Evolutionary conservation across 2,329 filamentous ascomycete species (phyloP).

Genomic region (Didymella segeticola): DNA sequence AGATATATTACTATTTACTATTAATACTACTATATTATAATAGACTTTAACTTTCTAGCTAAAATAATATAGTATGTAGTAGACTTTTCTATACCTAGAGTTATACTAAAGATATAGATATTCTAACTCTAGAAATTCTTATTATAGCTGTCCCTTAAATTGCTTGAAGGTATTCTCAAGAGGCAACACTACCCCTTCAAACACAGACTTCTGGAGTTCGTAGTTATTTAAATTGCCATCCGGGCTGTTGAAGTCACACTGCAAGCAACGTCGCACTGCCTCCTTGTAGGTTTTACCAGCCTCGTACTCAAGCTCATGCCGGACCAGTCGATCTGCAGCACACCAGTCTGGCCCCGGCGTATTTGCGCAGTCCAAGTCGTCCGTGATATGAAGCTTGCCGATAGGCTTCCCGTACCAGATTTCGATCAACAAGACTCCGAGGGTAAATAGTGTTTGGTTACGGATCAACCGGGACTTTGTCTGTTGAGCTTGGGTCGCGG

Average conservation of each 20-base stretch:
- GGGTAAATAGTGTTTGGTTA: constrained; percentile 42
- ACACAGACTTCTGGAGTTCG: background rate
- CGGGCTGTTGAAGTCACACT: background rate
- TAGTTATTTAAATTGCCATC: background rate
- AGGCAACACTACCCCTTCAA: background rate
- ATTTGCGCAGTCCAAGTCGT: constrained; percentile 18
- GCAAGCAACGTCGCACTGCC: background rate
- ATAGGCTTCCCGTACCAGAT: constrained; percentile 40
- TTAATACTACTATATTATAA: too few species aligned
- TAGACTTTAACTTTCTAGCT: too few species aligned
- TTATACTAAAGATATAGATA: too few species aligned
- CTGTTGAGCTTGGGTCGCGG: background rate
- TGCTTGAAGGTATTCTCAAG: background rate
- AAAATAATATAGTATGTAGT: too few species aligned
- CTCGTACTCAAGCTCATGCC: constrained; percentile 12
- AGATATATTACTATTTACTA: too few species aligned
- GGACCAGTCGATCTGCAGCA: constrained; percentile 17
- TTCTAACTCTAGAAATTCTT: too few species aligned
- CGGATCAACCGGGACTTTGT: constrained; percentile 24
- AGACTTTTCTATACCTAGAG: too few species aligned
- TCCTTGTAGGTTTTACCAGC: background rate
- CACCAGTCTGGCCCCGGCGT: constrained; percentile 21
- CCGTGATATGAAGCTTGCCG: constrained; percentile 25
- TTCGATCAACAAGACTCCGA: constrained; percentile 45
- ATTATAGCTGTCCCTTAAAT: background rate